Conservation (phyloP, 352 stramenopile genomes). For the Globisporangium nagaii region DNA sequence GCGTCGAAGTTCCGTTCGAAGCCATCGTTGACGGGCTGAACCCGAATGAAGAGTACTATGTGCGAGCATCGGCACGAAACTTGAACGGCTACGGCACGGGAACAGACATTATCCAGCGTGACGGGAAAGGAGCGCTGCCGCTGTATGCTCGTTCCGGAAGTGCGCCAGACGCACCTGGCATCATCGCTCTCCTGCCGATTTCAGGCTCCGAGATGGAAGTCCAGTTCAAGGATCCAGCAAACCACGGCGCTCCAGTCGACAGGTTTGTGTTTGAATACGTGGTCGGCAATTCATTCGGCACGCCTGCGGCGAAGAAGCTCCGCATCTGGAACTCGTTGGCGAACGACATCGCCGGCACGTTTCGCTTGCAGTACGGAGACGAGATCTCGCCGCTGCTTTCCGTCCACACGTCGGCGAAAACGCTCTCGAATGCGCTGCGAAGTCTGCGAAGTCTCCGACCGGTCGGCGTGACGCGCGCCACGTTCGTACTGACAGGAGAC, state of each 20-base stretch:
- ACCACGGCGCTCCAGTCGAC: constrained; percentile 25
- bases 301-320: constrained; percentile 38
- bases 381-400: constrained; percentile 36
- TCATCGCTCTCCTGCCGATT: constrained; percentile 41
- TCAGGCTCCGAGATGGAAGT: constrained; percentile 49
- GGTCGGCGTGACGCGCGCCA: constrained; percentile 33
- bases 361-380: constrained; percentile 63
- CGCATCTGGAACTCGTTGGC: constrained; percentile 33
- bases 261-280: constrained; percentile 66
- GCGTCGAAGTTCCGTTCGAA: constrained; percentile 58
- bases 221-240: constrained; percentile 22
- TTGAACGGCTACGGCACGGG: constrained; percentile 57
- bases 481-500: constrained; percentile 44
- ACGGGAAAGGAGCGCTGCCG: constrained; percentile 48
- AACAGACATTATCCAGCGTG: constrained; percentile 51
- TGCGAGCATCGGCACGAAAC: constrained; percentile 62
- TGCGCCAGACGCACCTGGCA: constrained; percentile 25
- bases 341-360: constrained; percentile 60
- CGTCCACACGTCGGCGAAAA: constrained; percentile 38
- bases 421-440: constrained; percentile 28
- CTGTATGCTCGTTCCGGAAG: constrained; percentile 32
- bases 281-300: constrained; percentile 40
- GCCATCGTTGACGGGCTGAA: constrained; percentile 45
- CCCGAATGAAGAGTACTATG: constrained; percentile 43
- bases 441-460: constrained; percentile 42